Base-by-base conservation (phyloP, 345 rosid species). In the Ceriops tagal region DNA sequence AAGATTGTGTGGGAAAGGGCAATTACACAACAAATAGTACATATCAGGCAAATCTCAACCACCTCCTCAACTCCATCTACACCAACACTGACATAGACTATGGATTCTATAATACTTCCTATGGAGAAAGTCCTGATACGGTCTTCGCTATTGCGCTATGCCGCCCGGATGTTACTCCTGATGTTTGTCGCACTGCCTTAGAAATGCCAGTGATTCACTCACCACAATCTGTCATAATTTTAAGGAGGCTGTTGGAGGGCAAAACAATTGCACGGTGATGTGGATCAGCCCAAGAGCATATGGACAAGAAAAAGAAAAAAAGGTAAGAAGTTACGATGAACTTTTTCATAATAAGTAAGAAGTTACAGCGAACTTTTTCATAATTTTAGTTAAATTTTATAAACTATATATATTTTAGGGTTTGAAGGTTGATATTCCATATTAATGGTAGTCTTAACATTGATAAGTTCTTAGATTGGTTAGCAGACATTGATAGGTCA, bases 131-230 rank as follows among this genome's bases (percentile, higher is more conserved):
- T 9, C 16, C 71, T 5, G 31, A 76, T 35, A n/a, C 22, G 56
- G 68, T 68, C 55, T 64, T 78, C 32, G 73, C 73, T n/a, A 58
- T 76, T 22, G 82, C 67, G 0, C 80, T 84, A 59, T 86, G 90
- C 21, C 77, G 75, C n/a, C 84, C 79, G 2, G 84, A 81, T 35
- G 28, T 76, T 5, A 30, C 5, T 27, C 68, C 75, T 15, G 74
- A 11, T 1, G 31, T 11, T 24, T 86, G 85, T 58, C 67, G 62
- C 1, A 15, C 19, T 84, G 87, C 51, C 62, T 86, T 65, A 77
- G 58, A 26, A 59, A 24, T 24, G 68, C 80, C 19, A 31, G 68
- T 15, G 37, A 56, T 13, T 26, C 35, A 15, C 65, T 80, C 8
- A 22, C 60, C 52, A n/a, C 19, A 2, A 24, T 3, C 7, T 86